Evolutionary conservation across 345 rosid genomes (phyloP), one percentile per base, ranked within the genome.

Genomic region (Euphorbia peplus): DNA sequence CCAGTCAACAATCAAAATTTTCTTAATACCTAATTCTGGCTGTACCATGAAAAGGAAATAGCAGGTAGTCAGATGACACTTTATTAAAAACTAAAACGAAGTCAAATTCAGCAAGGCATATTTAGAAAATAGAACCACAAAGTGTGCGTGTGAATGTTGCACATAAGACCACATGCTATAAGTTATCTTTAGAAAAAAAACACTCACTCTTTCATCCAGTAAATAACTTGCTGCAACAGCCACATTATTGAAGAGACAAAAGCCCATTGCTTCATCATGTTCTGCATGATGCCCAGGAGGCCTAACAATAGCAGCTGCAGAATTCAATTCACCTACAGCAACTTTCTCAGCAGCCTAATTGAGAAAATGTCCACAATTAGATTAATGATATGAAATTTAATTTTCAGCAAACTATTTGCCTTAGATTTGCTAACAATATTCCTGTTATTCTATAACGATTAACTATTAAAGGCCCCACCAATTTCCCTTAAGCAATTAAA

Each of bases 261-360:
- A 91, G 14, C 99, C 99, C 97, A 91, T 87, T 3, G 96, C 86
- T 80, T 87, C 80, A 79, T 89, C 75, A 53, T 75, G 76, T 72
- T 91, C 99, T 26, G 99, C 97, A 87, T 95, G 99, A 77, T 95
- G 99, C 5, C 99, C 99, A n/a, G 99, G 97, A n/a, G 99, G 99
- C 80, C 99, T 85, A 66, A 95, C 92, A 77, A 95, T 79, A 53
- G 97, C 95, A 73, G 85, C 93, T 29, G 87, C 97, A 79, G 89
- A 86, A 75, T 86, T 76, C 78, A 91, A 46, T 64, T 95, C 96
- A 56, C 96, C 91, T 75, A 78, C 81, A 22, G 99, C 95, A 75
- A 91, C 97, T 81, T 76, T 84, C 69, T 88, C 90, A 24, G 87
- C 83, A 50, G 81, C 79, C 98, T 93, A 70, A 47, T 44, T 26